Conservation (phyloP, 768 basidiomycete genomes). For the Leccinellum albellum region DNA sequence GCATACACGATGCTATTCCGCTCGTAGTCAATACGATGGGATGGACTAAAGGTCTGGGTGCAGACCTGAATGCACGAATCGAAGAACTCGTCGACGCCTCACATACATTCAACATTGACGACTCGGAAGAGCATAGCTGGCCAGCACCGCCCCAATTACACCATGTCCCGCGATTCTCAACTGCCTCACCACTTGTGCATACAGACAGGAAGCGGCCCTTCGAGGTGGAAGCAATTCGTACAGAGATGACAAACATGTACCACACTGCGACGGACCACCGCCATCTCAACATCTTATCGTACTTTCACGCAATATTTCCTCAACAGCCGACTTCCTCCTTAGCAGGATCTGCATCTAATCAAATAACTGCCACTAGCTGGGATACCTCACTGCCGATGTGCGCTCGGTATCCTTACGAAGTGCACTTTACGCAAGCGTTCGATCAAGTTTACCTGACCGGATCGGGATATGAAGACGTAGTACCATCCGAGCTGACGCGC, state of each 20-base stretch:
- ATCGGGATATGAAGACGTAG: slow-evolving; percentile 75
- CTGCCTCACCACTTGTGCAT: neutral
- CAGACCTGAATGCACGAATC: slow-evolving; percentile 68
- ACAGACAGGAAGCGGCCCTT: neutral
- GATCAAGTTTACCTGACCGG: slow-evolving; percentile 67
- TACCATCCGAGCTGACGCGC: slow-evolving; percentile 58
- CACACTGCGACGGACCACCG: slow-evolving; percentile 63
- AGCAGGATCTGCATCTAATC: slow-evolving; percentile 21
- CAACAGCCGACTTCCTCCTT: slow-evolving; percentile 23
- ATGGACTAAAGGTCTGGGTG: slow-evolving; percentile 92
- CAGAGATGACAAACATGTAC: slow-evolving; percentile 25
- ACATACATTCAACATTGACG: slow-evolving; percentile 23
- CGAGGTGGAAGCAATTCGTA: slow-evolving; percentile 44
- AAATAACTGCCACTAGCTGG: slow-evolving; percentile 53
- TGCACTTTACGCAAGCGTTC: slow-evolving; percentile 54
- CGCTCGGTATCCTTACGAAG: slow-evolving; percentile 66
- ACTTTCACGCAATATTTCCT: slow-evolving; percentile 58
- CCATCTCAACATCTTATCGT: slow-evolving; percentile 65
- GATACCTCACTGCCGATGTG: slow-evolving; percentile 64
- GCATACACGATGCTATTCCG: slow-evolving; percentile 61
- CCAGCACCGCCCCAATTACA: slow-evolving; percentile 5
- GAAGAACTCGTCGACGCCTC: slow-evolving; percentile 61
- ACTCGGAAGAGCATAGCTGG: slow-evolving; percentile 23
- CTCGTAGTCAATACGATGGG: slow-evolving; percentile 96
- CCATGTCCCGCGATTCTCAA: slow-evolving; percentile 2